phyloP scores from a whole-genome alignment of 1,139 yeast species.

The Scheffersomyces illinoinensis region DNA sequence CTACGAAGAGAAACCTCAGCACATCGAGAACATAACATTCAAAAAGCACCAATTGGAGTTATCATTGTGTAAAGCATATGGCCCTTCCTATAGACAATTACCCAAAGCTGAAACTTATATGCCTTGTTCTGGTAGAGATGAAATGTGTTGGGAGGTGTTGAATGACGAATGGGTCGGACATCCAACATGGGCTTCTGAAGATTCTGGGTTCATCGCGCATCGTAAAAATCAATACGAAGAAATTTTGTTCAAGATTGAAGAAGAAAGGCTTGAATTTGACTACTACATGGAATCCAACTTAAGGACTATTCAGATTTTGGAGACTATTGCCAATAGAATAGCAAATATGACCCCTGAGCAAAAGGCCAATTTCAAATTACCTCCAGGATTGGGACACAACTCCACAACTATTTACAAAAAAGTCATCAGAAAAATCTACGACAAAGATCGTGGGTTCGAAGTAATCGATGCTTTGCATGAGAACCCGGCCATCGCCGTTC shows the following conservation, averaged over 20 bases:
- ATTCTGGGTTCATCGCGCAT: constrained; percentile 96
- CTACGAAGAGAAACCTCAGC: constrained; percentile 72
- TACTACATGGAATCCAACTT: constrained; percentile 92
- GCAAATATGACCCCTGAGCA: constrained; percentile 93
- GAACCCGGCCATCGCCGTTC: constrained; percentile 92
- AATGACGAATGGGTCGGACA: constrained; percentile 99
- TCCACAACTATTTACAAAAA: constrained; percentile 90
- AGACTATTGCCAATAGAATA: constrained; percentile 91
- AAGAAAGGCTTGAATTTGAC: constrained; percentile 96
- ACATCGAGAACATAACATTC: constrained; percentile 84
- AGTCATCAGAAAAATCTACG: constrained; percentile 88
- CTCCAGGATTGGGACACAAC: constrained; percentile 91
- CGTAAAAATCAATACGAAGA: constrained; percentile 97
- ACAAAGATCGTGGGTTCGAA: constrained; percentile 92
- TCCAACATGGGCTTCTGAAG: constrained; percentile 99
- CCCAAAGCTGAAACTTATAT: constrained; percentile 94
- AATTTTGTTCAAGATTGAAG: constrained; percentile 90
- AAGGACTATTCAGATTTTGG: constrained; percentile 92
- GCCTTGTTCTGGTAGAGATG: constrained; percentile 99
- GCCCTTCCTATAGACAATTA: constrained; percentile 89
- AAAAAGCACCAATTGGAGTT: constrained; percentile 89
- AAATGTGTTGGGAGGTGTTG: constrained; percentile 98
- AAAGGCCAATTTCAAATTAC: constrained; percentile 79
- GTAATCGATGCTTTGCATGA: constrained; percentile 95
- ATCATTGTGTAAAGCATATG: constrained; percentile 82